Conservation (phyloP, 164 flowering plant genomes). For the Aristolochia contorta region DNA sequence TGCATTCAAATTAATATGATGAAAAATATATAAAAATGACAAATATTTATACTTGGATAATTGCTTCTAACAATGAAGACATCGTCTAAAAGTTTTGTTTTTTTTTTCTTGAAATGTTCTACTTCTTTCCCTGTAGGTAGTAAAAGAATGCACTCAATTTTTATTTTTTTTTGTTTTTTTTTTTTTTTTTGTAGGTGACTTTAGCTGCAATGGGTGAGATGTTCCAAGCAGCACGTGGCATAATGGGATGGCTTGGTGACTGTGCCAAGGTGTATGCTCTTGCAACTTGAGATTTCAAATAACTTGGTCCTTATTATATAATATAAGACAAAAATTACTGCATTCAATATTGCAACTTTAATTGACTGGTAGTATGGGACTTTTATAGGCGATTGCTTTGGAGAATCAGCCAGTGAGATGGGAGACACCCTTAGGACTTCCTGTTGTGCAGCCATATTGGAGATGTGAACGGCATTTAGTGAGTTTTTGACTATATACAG, state of each 20-base stretch:
- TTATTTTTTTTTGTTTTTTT: neutral
- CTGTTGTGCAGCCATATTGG: conserved; percentile 91
- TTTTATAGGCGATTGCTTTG: conserved; percentile 65
- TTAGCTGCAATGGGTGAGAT: conserved; percentile 81
- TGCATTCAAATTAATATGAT: too few relatives aligned
- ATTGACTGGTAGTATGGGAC: neutral
- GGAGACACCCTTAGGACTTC: conserved; percentile 96
- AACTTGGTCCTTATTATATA: too few relatives aligned
- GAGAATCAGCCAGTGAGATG: conserved; percentile 82
- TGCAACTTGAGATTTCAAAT: neutral
- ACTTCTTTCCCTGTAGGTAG: neutral
- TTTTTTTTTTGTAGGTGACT: conserved; percentile 46
- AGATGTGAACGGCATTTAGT: conserved; percentile 63
- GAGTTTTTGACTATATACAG: conserved; percentile 18
- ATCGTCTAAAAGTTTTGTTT: neutral
- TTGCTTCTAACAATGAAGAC: neutral
- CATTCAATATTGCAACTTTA: conserved; percentile 1
- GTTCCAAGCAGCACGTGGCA: conserved; percentile 81
- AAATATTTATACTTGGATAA: too few relatives aligned
- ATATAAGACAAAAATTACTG: too few relatives aligned
- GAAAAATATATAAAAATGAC: too few relatives aligned
- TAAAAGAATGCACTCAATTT: neutral
- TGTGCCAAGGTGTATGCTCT: conserved; percentile 68
- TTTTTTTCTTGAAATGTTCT: neutral
- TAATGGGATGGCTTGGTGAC: conserved; percentile 92